A percentile compares a stretch with the other conserved stretches of the same genome.
Conservation (phyloP, 2,329 filamentous ascomycete species). For the Fusarium chuoi region DNA sequence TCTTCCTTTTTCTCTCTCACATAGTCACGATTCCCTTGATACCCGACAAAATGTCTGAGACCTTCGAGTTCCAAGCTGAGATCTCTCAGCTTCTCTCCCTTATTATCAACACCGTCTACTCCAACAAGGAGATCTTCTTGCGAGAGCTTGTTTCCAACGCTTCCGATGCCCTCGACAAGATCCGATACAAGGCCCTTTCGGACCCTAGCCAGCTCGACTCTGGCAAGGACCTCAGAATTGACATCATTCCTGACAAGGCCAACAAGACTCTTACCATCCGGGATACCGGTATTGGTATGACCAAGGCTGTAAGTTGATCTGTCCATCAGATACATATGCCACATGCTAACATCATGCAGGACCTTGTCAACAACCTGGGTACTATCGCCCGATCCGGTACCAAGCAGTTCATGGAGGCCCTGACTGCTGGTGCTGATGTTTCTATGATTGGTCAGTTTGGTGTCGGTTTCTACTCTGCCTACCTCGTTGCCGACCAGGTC, state of each 20-base stretch:
- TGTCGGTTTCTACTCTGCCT: constrained; percentile 99
- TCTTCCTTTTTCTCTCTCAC: constrained; percentile 32
- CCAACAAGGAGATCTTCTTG: constrained; percentile 99
- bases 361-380: constrained; percentile 99
- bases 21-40: constrained; percentile 51
- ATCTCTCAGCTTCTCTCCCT: constrained; percentile 99
- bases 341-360: constrained; percentile 59
- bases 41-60: constrained; percentile 85
- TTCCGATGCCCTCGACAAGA: constrained; percentile 99
- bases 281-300: constrained; percentile 99
- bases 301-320: constrained; percentile 86
- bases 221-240: constrained; percentile 97
- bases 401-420: constrained; percentile 99
- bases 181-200: constrained; percentile 97
- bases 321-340: background rate
- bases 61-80: constrained; percentile 99
- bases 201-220: constrained; percentile 97
- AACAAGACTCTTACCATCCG: constrained; percentile 97
- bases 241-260: constrained; percentile 98
- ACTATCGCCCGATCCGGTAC: constrained; percentile 99
- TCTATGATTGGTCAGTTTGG: constrained; percentile 99
- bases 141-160: constrained; percentile 98
- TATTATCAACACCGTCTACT: constrained; percentile 99
- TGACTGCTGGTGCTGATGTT: constrained; percentile 97
- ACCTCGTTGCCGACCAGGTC: constrained; percentile 97